These are phyloP conservation scores for Saitoella complicata DNA, from an alignment of 805 yeast genomes.

Conservation along the genomic window DNA sequence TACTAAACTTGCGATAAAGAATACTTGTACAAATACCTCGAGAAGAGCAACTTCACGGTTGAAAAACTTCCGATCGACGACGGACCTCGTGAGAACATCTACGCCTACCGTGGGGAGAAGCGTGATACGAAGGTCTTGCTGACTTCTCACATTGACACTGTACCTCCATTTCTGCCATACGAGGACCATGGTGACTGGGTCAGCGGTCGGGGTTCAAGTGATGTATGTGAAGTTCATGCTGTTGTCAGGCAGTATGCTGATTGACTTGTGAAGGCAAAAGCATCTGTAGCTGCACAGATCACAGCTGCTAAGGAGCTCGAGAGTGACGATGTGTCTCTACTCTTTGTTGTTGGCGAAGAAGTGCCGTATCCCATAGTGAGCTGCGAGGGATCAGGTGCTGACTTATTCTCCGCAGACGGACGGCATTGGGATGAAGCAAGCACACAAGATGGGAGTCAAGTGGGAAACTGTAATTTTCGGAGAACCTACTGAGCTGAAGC, in stretches of 20 bases:
- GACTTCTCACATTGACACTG: constrained; percentile 58
- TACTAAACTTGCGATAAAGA: no score
- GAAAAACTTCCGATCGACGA: no score
- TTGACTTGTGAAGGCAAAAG: constrained; percentile 32
- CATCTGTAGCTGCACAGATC: constrained; percentile 47
- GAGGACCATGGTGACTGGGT: constrained; percentile 30
- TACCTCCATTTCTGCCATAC: constrained; percentile 49
- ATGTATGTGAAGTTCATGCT: constrained; percentile 13
- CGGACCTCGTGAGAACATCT: no score
- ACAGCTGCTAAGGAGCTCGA: constrained; percentile 35
- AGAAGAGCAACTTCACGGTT: no score
- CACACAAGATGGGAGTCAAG: constrained; percentile 22
- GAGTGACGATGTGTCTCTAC: constrained; percentile 35
- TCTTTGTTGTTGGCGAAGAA: constrained; percentile 61
- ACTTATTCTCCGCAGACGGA: constrained; percentile 13
- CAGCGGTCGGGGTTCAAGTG: constrained; percentile 52
- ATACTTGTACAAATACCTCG: no score
- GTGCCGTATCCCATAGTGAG: constrained; percentile 8
- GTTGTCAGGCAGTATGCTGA: no score
- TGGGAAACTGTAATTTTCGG: constrained; percentile 57
- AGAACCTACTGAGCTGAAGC: constrained; percentile 55
- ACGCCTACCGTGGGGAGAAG: no score
- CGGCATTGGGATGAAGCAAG: constrained; percentile 42
- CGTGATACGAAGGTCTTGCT: constrained; percentile 31
- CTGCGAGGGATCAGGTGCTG: no score